Evolutionary conservation across 176 grass and related monocot genomes (phyloP).

Genomic region (Microstegium vimineum): DNA sequence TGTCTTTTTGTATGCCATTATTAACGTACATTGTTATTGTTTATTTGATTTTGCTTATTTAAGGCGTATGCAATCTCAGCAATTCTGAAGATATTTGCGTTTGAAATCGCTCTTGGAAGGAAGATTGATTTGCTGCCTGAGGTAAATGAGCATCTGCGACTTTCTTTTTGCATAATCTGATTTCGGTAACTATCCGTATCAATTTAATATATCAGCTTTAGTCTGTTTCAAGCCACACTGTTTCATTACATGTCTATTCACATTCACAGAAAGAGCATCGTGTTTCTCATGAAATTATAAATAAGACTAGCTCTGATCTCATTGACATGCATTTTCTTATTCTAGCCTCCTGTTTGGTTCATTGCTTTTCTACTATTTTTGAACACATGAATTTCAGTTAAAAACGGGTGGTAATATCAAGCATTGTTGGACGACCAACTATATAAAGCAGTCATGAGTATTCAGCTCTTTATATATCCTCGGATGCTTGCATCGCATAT

Average conservation of each 20-base stretch:
- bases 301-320: neutral
- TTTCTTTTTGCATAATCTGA: neutral
- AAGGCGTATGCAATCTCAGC: slow-evolving; percentile 94
- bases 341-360: neutral
- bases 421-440: neutral
- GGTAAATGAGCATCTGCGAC: slow-evolving; percentile 46
- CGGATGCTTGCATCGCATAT: neutral
- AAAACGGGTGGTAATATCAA: neutral
- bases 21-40: neutral
- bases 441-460: slow-evolving; percentile 7
- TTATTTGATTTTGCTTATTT: slow-evolving; percentile 28
- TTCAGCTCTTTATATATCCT: neutral
- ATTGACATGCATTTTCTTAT: slow-evolving; percentile 9
- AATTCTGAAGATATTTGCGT: slow-evolving; percentile 93
- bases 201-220: neutral
- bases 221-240: neutral
- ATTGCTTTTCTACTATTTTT: neutral
- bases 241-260: slow-evolving; percentile 13
- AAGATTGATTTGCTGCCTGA: slow-evolving; percentile 87
- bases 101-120: slow-evolving; percentile 85
- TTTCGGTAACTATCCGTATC: neutral
- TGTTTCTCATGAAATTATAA: slow-evolving; percentile 2
- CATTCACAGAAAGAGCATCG: slow-evolving; percentile 1
- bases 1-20: neutral
- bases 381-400: neutral